Base-by-base conservation (phyloP, 768 basidiomycete genomes). In the Amanita inopinata region DNA sequence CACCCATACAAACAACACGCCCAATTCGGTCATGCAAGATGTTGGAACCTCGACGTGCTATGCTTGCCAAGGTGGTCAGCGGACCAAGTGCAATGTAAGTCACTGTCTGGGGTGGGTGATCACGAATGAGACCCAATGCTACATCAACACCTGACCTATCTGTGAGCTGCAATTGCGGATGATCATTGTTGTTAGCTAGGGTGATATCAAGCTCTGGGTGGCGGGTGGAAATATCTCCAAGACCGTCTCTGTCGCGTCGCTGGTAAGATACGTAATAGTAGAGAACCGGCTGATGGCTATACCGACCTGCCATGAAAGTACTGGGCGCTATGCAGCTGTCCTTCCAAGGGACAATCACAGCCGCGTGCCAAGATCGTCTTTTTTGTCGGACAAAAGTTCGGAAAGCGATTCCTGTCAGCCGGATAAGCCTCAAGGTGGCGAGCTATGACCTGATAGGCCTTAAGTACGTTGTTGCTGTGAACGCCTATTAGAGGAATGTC, bases 1-100 rank as follows among this genome's bases (percentile, higher is more conserved):
- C 92, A n/a, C 92, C 92, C 90, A 97, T 94, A 57, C 79, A 81
- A 15, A 92, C 62, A 5, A 97, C 64, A n/a, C 80, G 71, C 3
- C 80, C 86, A 20, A 89, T 73, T 32, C 74, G 74, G 9, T 71
- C 60, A 5, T 61, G 60, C 22, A 91, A 65, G 8, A 71, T 62
- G 25, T 64, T 55, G 7, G 72, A 67, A 49, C 87, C 71, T 32
- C 65, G 51, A 5, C 69, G 71, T 56, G 86, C 63, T 46, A 85
- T 66, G 24, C 65, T 62, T 1, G 88, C 87, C 23, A 97, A 68
- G 52, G 83, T 90, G 8, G 90, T 93, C 41, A 87, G 69, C 32
- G 85, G 82, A 1, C 84, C 85, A 5, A 90, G 68, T 5, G 70
- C 76, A 46, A 90, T 67, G 49, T 87, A 89, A 9, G 82, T 80